Evolutionary conservation across 805 yeast species (phyloP).

Genomic region (Zygosaccharomyces kombuchaensis): DNA sequence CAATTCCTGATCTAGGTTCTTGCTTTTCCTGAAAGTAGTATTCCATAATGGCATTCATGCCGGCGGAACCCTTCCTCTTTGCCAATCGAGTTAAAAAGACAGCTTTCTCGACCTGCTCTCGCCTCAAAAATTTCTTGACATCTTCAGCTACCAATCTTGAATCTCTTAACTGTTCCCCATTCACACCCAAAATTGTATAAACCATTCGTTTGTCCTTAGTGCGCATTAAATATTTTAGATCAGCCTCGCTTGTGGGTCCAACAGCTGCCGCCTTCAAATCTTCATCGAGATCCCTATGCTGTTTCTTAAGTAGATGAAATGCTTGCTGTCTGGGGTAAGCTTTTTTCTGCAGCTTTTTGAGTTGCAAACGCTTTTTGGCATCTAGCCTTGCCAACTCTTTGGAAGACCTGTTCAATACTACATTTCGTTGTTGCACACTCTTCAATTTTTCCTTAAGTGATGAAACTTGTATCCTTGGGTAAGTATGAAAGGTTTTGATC

Average conservation of each 20-base stretch:
- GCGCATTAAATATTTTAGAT: conserved; percentile 30
- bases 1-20: conserved; percentile 46
- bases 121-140: conserved; percentile 46
- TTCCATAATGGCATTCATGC: conserved; percentile 57
- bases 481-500: conserved; percentile 7
- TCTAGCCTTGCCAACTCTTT: conserved; percentile 17
- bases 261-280: conserved; percentile 24
- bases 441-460: conserved; percentile 21
- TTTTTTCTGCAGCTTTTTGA: conserved; percentile 23
- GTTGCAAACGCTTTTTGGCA: conserved; percentile 16
- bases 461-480: conserved; percentile 8
- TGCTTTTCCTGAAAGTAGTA: conserved; percentile 42
- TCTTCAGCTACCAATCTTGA: conserved; percentile 53
- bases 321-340: conserved; percentile 31
- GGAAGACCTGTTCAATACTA: conserved; percentile 18
- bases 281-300: conserved; percentile 18
- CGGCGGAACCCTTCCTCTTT: conserved; percentile 48
- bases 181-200: conserved; percentile 54
- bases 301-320: conserved; percentile 19
- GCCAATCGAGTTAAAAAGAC: conserved; percentile 46
- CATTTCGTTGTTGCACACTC: conserved; percentile 15
- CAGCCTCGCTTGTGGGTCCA: conserved; percentile 38
- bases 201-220: conserved; percentile 44
- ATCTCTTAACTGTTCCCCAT: conserved; percentile 54
- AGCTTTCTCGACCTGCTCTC: conserved; percentile 52